Evolutionary conservation across 2,329 filamentous ascomycete genomes (phyloP).

Genomic region (Purpureocillium lavendulum): DNA sequence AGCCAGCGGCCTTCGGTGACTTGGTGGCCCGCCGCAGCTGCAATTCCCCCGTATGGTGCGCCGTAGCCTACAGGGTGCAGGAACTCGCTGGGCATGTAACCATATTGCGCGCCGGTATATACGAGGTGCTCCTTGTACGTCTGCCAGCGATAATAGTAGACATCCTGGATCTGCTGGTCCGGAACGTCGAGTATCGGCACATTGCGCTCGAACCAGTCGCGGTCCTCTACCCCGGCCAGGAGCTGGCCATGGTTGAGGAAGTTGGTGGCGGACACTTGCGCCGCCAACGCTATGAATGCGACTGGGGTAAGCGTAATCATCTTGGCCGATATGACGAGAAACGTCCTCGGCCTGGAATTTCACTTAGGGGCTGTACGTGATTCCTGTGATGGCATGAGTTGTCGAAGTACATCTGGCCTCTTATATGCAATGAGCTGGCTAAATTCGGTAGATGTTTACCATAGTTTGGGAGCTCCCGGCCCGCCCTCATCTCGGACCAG

Average conservation of each 20-base stretch:
- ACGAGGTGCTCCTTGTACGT: slow-evolving; percentile 31
- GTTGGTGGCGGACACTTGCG: background rate
- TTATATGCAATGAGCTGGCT: too few relatives aligned
- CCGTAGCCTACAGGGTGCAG: slow-evolving; percentile 25
- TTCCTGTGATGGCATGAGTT: too few relatives aligned
- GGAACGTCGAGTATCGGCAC: slow-evolving; percentile 35
- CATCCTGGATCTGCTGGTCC: slow-evolving; percentile 27
- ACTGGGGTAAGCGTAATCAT: too few relatives aligned
- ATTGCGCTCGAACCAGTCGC: slow-evolving; percentile 23
- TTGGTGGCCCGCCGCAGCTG: slow-evolving; percentile 25
- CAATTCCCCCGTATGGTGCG: slow-evolving; percentile 9
- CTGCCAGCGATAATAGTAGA: slow-evolving; percentile 36
- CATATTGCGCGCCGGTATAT: slow-evolving; percentile 27
- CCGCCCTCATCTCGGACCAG: too few relatives aligned
- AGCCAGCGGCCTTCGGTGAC: slow-evolving; percentile 31
- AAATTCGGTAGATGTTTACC: too few relatives aligned
- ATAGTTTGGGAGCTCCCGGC: too few relatives aligned
- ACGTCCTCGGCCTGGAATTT: too few relatives aligned
- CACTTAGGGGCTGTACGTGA: too few relatives aligned
- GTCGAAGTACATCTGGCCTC: too few relatives aligned
- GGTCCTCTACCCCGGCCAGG: slow-evolving; percentile 11
- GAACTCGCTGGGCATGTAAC: slow-evolving; percentile 34
- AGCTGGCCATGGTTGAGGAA: slow-evolving; percentile 14
- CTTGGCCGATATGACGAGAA: too few relatives aligned
- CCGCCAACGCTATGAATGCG: background rate